Conservation (phyloP, 1,284 basidiomycete genomes). For the Rhodotorula sp. region DNA sequence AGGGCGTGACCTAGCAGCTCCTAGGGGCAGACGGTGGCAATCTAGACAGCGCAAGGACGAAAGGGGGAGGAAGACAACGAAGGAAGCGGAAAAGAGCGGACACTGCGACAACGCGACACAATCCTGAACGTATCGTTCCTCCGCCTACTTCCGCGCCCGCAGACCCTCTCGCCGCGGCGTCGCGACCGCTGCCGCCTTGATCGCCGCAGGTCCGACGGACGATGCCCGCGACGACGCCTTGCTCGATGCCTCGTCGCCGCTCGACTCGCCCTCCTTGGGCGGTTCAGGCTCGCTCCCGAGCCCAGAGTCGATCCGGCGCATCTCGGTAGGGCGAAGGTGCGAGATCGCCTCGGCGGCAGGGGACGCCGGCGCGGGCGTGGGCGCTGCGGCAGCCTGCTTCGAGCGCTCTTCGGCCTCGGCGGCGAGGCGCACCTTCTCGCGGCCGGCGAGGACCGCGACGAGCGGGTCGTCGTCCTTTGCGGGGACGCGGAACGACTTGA, state of each 20-base stretch:
- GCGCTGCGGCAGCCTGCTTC: background rate
- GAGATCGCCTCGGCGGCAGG: background rate
- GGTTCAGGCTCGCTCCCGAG: conserved; percentile 26
- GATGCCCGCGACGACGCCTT: background rate
- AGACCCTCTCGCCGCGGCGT: conserved; percentile 25
- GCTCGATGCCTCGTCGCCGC: background rate
- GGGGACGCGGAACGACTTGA: conserved; percentile 85
- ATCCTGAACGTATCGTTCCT: too few species aligned
- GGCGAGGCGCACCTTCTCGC: conserved; percentile 46
- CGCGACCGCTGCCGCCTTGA: background rate
- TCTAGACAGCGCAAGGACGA: background rate
- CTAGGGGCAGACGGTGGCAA: background rate
- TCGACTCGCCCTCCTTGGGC: background rate
- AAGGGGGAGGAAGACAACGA: background rate
- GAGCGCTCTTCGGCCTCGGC: background rate
- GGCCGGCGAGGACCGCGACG: conserved; percentile 58
- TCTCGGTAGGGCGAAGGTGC: conserved; percentile 4
- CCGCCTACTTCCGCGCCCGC: conserved; percentile 16
- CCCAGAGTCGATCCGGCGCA: conserved; percentile 28
- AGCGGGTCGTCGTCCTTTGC: conserved; percentile 80
- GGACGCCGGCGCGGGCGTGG: background rate
- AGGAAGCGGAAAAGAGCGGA: background rate
- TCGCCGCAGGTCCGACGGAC: background rate
- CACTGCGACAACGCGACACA: background rate
- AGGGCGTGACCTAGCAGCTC: too few species aligned